Base-by-base conservation (phyloP, 2,329 filamentous ascomycete genomes). In the Zymoseptoria tritici region DNA sequence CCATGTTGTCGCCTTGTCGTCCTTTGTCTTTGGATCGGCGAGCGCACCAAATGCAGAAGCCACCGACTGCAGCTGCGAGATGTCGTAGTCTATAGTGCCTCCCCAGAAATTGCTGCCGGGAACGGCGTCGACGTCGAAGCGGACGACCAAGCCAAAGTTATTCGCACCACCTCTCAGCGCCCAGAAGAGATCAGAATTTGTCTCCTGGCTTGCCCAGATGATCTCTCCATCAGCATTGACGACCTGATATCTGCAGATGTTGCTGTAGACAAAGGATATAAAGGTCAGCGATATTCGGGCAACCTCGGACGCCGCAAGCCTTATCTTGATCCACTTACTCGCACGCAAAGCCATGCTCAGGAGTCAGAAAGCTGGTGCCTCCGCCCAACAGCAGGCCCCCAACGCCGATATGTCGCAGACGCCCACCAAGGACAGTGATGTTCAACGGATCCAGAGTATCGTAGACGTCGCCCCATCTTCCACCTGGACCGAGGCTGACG, bases 401-500 rank as follows among this genome's bases (percentile, higher is more conserved):
- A 26, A 70, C 64, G 20, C 69, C 70, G 16, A 71, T 67, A 9
- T 60, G 58, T n/a, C 61, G 62, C 24, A 60, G 56, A 19, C 65
- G 58, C 19, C 64, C 66, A 16, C 67, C 67, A 9, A 62, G 57
- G 9, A 67, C 64, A 58, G 61, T 62, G 9, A 60, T 50, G 19
- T 55, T 56, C 11, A 60, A 42, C 49, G 54, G 55, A 50, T 64
- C 61, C 22, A 64, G 52, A 36, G 49, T 31, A n/a, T 56, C 21
- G 36, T 64, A 63, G n/a, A 63, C 61, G 5, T 64, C 61, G 19
- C 59, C 57, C 61, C 63, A 63, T 1, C 55, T 53, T n/a, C 59
- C 63, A 9, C 61, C 63, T 4, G 62, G 54, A 0, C 79, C 81
- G 29, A 83, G 65, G 29, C 62, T 55, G 36, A 65, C 60, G 26